phyloP scores from a whole-genome alignment of 1,284 basidiomycete species.

The Coniophora puteana region DNA sequence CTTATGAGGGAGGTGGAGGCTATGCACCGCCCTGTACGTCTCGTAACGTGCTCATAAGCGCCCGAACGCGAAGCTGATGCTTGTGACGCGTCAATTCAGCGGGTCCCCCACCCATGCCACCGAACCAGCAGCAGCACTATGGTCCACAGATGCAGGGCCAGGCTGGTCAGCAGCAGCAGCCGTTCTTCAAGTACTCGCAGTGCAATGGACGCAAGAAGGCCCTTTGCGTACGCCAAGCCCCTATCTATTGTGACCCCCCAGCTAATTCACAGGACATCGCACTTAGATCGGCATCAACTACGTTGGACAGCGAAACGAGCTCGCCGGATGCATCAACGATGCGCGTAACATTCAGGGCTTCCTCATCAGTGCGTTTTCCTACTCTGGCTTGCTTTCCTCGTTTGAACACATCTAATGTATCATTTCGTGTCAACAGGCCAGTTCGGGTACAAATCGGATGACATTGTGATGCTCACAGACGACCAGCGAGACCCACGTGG shows the following conservation, averaged over 20 bases:
- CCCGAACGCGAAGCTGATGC: background rate
- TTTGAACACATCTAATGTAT: background rate
- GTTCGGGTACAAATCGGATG: conserved; percentile 71
- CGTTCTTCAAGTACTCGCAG: conserved; percentile 82
- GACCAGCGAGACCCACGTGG: conserved; percentile 60
- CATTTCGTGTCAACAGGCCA: conserved; percentile 35
- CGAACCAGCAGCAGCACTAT: conserved; percentile 62
- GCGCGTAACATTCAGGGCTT: conserved; percentile 75
- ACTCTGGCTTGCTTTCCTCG: conserved; percentile 4
- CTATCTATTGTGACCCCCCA: conserved; percentile 1
- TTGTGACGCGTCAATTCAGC: conserved; percentile 23
- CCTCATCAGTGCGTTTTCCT: conserved; percentile 50
- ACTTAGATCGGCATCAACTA: conserved; percentile 83
- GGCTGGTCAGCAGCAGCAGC: conserved; percentile 47
- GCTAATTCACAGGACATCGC: too few relatives aligned
- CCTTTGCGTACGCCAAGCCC: conserved; percentile 60
- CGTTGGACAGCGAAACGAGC: conserved; percentile 53
- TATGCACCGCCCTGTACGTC: too few relatives aligned
- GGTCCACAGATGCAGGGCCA: conserved; percentile 57
- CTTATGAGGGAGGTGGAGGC: too few relatives aligned
- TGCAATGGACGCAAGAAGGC: conserved; percentile 81
- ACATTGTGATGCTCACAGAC: conserved; percentile 89
- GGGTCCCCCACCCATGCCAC: conserved; percentile 51
- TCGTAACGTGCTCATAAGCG: background rate
- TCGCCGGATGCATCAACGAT: conserved; percentile 88